Evolutionary conservation across 768 basidiomycete species (phyloP), one percentile per base, ranked within the genome.

Genomic region (Clitopilus hobsonii): DNA sequence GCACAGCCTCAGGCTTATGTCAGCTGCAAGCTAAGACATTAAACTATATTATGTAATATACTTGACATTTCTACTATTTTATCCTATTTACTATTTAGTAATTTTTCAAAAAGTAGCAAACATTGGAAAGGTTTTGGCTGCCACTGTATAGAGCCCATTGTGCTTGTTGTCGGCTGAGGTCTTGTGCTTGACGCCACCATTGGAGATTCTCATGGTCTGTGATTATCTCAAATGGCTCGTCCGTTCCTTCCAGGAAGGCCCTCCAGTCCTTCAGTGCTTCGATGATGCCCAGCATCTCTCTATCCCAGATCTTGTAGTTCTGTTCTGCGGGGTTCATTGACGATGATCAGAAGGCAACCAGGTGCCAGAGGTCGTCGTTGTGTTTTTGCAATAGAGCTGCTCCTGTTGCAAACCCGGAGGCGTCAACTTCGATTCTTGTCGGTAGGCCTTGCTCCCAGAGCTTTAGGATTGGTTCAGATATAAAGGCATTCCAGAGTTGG

Each of bases 221-320:
- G 2, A 50, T 24, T 2, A 58, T 16, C 56, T 53, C 6, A 61
- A 25, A 3, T 54, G 57, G 2, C 51, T 7, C 2, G 49, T 13
- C 1, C n/a, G 55, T 29, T 27, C 63, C 64, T 7, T 60, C 53
- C 0, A 69, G 45, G 51, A 69, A 69, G 10, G 64, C 61, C 2
- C 63, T 38, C 70, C 70, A 76, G 24, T 65, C 60, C 5, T 63
- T 53, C 0, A 74, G 54, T 3, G 70, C 67, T 16, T 63, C n/a
- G 18, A 80, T 68, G 11, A 80, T 76, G 0, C 74, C 72, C 6
- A 79, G 64, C 4, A 79, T 51, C 61, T 81, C 77, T 53, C 69
- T 67, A 62, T 81, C 73, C 51, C 75, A 68, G 51, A 71, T 68
- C 13, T 71, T 62, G 55, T 71, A 71, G 57, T 72, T 71, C 6